Evolutionary conservation across 495 filamentous ascomycete species (phyloP), one percentile per base, ranked within the genome.

Genomic region (Thermothielavioides terrestris): DNA sequence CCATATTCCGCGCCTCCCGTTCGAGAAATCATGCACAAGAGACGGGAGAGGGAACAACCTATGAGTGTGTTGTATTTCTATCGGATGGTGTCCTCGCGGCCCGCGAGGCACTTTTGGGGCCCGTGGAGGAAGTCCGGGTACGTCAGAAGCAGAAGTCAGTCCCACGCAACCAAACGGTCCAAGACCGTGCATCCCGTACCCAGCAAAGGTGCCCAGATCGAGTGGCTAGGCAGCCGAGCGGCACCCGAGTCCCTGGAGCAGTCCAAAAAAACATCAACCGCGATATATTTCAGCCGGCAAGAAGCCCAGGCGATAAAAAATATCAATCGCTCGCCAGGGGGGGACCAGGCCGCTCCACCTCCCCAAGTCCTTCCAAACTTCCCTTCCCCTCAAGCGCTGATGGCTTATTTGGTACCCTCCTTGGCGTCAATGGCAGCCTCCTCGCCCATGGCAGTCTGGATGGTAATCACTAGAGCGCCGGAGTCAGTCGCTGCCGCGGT

Each of bases 361-460:
- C 18, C 51, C 42, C 27, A 21, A 3, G 18, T 20, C 46, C 35
- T 23, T 14, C 50, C 46, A 23, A 7, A 27, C 28, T 50, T 34
- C 22, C 52, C 38, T 43, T 45, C 30, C 21, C 23, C 43, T 20
- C 7, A 27, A 4, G 23, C 12, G 39, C 15, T 3, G 40, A 44
- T 34, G 56, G 42, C 42, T 54, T 65, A 65, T 56, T 59, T 64
- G 49, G 84, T 75, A 64, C 85, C 85, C 73, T 97, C 91, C 81
- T 98, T 95, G 73, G 83, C 84, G 67, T 95, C 89, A 64, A 95
- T 86, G 58, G 82, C 86, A 56, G 79, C 77, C 79, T 96, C 88
- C 71, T 97, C 90, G 60, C 85, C 85, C 92, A 99, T 99, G 66
- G 92, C 82, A 53, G 86, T 85, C 65, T 91, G 85, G 70, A 99